Conservation (phyloP, 805 yeast species). For the Candida caryicola region DNA sequence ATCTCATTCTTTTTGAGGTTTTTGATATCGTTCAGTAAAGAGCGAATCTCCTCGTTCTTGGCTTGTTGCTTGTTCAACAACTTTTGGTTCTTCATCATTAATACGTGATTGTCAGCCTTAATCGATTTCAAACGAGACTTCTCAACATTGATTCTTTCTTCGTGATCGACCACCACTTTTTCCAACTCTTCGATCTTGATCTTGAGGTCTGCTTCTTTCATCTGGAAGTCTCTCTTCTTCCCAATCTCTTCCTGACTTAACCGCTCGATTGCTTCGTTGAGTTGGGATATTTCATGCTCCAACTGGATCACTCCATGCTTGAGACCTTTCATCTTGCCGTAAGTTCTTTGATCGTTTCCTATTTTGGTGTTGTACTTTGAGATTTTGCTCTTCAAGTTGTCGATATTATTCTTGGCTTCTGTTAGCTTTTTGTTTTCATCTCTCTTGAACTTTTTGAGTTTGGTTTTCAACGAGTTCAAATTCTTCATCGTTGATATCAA, state of each 20-base stretch:
- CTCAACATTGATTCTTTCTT: slow-evolving; percentile 19
- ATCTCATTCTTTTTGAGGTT: slow-evolving; percentile 25
- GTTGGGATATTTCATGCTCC: slow-evolving; percentile 31
- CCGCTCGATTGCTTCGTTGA: slow-evolving; percentile 17
- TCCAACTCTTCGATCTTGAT: slow-evolving; percentile 24
- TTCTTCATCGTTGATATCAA: slow-evolving; percentile 30
- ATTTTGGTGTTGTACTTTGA: slow-evolving; percentile 25
- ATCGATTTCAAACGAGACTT: slow-evolving; percentile 20
- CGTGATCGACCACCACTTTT: slow-evolving; percentile 20
- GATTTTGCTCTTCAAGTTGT: slow-evolving; percentile 28
- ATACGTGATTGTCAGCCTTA: slow-evolving; percentile 21
- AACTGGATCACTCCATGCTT: slow-evolving; percentile 39
- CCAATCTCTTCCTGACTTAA: slow-evolving; percentile 12
- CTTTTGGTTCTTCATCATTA: slow-evolving; percentile 24
- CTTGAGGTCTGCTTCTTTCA: slow-evolving; percentile 17
- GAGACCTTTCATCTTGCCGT: slow-evolving; percentile 39
- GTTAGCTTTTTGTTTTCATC: slow-evolving; percentile 36
- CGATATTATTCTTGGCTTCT: slow-evolving; percentile 34
- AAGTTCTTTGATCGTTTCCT: slow-evolving; percentile 27
- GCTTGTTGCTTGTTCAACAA: slow-evolving; percentile 22
- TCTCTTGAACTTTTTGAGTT: slow-evolving; percentile 31
- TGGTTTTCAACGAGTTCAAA: slow-evolving; percentile 20
- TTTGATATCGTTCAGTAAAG: slow-evolving; percentile 24
- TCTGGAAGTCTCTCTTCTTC: slow-evolving; percentile 13
- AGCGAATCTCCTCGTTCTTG: slow-evolving; percentile 25